Percentiles rank a stretch among this genome's conserved stretches.
phyloP scores from a whole-genome alignment of 345 rosid species.

The Dipteronia sinensis region DNA sequence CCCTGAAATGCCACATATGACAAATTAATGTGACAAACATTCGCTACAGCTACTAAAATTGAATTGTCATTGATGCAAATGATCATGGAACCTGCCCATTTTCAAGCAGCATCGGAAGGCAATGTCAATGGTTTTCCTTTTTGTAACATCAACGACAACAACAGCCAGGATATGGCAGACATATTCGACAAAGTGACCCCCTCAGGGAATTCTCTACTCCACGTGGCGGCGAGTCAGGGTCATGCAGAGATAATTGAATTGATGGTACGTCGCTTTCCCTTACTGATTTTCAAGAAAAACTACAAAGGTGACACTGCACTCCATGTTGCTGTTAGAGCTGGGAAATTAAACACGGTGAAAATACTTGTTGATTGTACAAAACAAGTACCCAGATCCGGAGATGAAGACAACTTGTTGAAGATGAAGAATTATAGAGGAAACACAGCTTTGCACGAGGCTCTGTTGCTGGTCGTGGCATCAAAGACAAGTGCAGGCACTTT shows the following conservation, averaged over 20 bases:
- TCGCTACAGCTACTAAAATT: no score
- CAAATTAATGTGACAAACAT: no score
- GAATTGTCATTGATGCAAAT: no score
- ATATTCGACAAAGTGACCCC: not conserved
- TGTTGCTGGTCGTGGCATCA: not conserved
- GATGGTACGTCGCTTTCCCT: not conserved
- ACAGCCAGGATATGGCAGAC: no score
- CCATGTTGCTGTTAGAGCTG: slow-evolving; percentile 27
- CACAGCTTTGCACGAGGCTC: slow-evolving; percentile 34
- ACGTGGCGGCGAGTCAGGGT: slow-evolving; percentile 10
- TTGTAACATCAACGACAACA: no score
- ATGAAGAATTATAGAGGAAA: slow-evolving; percentile 26
- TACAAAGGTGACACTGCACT: slow-evolving; percentile 28
- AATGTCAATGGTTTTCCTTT: no score
- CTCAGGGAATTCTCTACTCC: slow-evolving; percentile 1
- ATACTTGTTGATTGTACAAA: slow-evolving; percentile 7
- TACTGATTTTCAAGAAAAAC: not conserved
- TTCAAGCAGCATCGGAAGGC: no score
- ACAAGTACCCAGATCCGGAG: not conserved
- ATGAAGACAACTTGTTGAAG: not conserved
- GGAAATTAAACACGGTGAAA: slow-evolving; percentile 16
- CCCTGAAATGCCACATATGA: no score
- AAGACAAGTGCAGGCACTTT: no score
- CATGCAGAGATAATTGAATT: not conserved
- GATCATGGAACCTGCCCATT: no score